These are phyloP conservation scores for Lentinula detonsa DNA, from an alignment of 768 basidiomycete genomes.

Conservation along the genomic window DNA sequence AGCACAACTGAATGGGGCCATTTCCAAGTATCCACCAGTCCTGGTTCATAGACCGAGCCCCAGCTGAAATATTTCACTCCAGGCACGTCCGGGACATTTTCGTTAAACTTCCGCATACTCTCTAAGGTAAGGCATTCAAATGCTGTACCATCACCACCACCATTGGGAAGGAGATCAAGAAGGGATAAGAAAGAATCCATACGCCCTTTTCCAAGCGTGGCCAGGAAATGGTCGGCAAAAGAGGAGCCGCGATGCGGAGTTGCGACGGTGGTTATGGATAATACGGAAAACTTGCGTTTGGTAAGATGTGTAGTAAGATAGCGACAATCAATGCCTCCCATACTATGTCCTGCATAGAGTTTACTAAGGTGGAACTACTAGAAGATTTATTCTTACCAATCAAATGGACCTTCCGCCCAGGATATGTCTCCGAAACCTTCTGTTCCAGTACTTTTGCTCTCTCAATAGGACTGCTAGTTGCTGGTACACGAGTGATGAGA, in stretches of 20 bases:
- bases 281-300: slow-evolving; percentile 69
- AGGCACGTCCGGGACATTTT: slow-evolving; percentile 71
- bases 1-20: slow-evolving; percentile 78
- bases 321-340: slow-evolving; percentile 92
- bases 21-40: slow-evolving; percentile 88
- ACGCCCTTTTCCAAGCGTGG: slow-evolving; percentile 57
- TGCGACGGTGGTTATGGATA: slow-evolving; percentile 90
- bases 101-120: slow-evolving; percentile 87
- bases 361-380: slow-evolving; percentile 6
- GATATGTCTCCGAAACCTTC: slow-evolving; percentile 72
- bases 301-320: slow-evolving; percentile 79
- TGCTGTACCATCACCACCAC: slow-evolving; percentile 92
- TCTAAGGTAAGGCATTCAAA: slow-evolving; percentile 83
- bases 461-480: slow-evolving; percentile 82
- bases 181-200: slow-evolving; percentile 68
- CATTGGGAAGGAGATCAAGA: slow-evolving; percentile 82
- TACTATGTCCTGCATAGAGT: slow-evolving; percentile 7
- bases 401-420: slow-evolving; percentile 82
- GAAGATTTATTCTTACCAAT: slow-evolving; percentile 47
- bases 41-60: slow-evolving; percentile 89
- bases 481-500: slow-evolving; percentile 90
- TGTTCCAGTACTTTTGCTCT: slow-evolving; percentile 87
- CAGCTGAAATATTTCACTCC: slow-evolving; percentile 90
- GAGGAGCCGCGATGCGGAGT: slow-evolving; percentile 92
- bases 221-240: slow-evolving; percentile 89